These are phyloP conservation scores for Fusarium vanettenii DNA, from an alignment of 2,329 filamentous ascomycete species.

Conservation along the genomic window DNA sequence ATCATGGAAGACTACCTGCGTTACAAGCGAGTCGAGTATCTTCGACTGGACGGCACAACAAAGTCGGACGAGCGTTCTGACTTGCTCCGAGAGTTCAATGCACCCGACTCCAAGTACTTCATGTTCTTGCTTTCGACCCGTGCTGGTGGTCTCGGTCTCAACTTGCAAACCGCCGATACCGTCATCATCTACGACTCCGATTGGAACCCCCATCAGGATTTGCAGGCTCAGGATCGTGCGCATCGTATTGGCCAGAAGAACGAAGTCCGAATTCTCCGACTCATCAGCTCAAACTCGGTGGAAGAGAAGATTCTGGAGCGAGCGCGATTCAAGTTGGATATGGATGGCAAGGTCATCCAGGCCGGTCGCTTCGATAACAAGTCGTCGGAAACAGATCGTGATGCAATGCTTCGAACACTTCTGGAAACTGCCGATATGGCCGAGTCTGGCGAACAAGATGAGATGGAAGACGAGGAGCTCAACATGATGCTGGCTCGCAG, in stretches of 20 bases:
- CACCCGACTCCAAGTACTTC: slow-evolving; percentile 90
- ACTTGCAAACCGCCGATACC: slow-evolving; percentile 96
- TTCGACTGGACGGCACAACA: slow-evolving; percentile 95
- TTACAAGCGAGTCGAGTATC: slow-evolving; percentile 83
- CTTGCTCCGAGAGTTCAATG: slow-evolving; percentile 89
- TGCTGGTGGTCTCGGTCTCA: slow-evolving; percentile 96
- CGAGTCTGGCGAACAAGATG: slow-evolving; percentile 81
- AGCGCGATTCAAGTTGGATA: slow-evolving; percentile 97
- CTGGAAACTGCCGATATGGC: slow-evolving; percentile 84
- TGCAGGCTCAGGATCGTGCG: slow-evolving; percentile 98
- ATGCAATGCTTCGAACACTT: slow-evolving; percentile 94
- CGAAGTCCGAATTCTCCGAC: slow-evolving; percentile 93
- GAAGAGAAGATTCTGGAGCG: slow-evolving; percentile 99
- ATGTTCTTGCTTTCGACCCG: slow-evolving; percentile 99
- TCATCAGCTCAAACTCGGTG: slow-evolving; percentile 96
- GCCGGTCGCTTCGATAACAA: slow-evolving; percentile 99
- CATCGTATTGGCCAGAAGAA: slow-evolving; percentile 99
- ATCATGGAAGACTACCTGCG: slow-evolving; percentile 99
- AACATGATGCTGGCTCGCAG: slow-evolving; percentile 93
- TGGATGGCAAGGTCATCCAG: slow-evolving; percentile 99
- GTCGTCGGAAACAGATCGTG: slow-evolving; percentile 97
- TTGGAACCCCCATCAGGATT: slow-evolving; percentile 99
- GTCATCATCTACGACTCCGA: slow-evolving; percentile 99
- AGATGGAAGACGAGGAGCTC: slow-evolving; percentile 98
- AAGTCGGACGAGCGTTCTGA: slow-evolving; percentile 98